Conservation (phyloP, 768 basidiomycete species). For the Calocybe cyanea region DNA sequence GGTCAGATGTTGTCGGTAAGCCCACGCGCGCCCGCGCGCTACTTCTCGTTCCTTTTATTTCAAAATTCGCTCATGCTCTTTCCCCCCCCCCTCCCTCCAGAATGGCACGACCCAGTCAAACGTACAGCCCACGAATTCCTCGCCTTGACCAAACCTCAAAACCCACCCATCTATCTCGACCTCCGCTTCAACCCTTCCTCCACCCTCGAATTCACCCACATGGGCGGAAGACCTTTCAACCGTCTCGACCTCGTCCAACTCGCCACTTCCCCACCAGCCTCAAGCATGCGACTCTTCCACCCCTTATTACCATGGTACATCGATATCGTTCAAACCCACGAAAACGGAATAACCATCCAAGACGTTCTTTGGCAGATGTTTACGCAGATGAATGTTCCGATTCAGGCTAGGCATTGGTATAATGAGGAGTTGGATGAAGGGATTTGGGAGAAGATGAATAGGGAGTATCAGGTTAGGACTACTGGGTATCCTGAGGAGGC, state of each 20-base stretch:
- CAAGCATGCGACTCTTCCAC: slow-evolving; percentile 54
- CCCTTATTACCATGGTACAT: slow-evolving; percentile 64
- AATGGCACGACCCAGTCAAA: slow-evolving; percentile 25
- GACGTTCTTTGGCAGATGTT: slow-evolving; percentile 52
- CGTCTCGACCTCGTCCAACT: slow-evolving; percentile 50
- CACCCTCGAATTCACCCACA: slow-evolving; percentile 38
- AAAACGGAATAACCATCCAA: slow-evolving; percentile 53
- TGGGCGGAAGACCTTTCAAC: slow-evolving; percentile 39
- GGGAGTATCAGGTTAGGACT: slow-evolving; percentile 45
- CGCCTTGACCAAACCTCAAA: slow-evolving; percentile 19
- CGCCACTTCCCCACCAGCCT: slow-evolving; percentile 47
- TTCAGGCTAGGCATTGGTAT: slow-evolving; percentile 51
- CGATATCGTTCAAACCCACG: slow-evolving; percentile 44
- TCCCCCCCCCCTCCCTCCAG: slow-evolving; percentile 19
- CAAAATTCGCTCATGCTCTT: not conserved
- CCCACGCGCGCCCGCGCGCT: too few species aligned
- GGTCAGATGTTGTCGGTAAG: slow-evolving; percentile 32
- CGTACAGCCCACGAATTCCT: slow-evolving; percentile 29
- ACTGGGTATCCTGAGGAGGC: slow-evolving; percentile 26
- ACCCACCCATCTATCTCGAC: slow-evolving; percentile 45
- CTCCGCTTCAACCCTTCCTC: slow-evolving; percentile 38
- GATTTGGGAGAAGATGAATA: slow-evolving; percentile 39
- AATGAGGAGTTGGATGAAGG: slow-evolving; percentile 50
- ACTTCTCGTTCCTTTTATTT: too few species aligned
- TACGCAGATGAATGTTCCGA: slow-evolving; percentile 37